Percentiles rank a stretch among this genome's conserved stretches.
Evolutionary conservation across 768 basidiomycete genomes (phyloP).

Genomic region (Mycena indigotica): DNA sequence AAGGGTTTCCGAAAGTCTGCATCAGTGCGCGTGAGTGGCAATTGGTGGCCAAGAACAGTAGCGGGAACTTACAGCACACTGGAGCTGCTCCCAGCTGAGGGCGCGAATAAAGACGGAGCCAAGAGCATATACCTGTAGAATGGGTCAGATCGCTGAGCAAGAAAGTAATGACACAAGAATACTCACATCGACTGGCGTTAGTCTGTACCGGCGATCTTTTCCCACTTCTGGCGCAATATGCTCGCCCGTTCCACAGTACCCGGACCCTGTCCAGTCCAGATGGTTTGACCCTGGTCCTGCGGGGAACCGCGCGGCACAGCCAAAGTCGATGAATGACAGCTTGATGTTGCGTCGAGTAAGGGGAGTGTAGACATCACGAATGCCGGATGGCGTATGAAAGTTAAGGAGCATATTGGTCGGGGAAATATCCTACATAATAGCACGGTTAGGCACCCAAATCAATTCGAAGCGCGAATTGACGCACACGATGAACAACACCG

Average conservation of each 20-base stretch:
- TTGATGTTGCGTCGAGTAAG: slow-evolving; percentile 11
- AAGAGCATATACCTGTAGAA: slow-evolving; percentile 12
- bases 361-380: slow-evolving; percentile 16
- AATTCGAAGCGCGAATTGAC: no score
- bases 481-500: slow-evolving; percentile 20
- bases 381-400: slow-evolving; percentile 10
- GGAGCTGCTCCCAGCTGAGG: slow-evolving; percentile 18
- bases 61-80: slow-evolving; percentile 15
- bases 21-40: no score
- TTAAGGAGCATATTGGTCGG: slow-evolving; percentile 19
- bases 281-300: slow-evolving; percentile 3
- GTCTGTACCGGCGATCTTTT: slow-evolving; percentile 5
- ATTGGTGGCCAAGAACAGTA: background rate
- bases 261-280: slow-evolving; percentile 14
- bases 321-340: slow-evolving; percentile 20
- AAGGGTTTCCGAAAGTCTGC: slow-evolving; percentile 23
- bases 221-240: slow-evolving; percentile 19
- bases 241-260: slow-evolving; percentile 18
- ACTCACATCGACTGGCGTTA: slow-evolving; percentile 20
- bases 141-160: background rate
- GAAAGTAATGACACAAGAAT: background rate
- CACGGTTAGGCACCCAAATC: no score
- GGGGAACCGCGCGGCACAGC: slow-evolving; percentile 14
- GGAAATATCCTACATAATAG: slow-evolving; percentile 22
- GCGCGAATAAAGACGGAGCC: slow-evolving; percentile 19